These are phyloP conservation scores for Vaccinium vitisidaea DNA, from an alignment of 148 eudicot species.

Conservation along the genomic window DNA sequence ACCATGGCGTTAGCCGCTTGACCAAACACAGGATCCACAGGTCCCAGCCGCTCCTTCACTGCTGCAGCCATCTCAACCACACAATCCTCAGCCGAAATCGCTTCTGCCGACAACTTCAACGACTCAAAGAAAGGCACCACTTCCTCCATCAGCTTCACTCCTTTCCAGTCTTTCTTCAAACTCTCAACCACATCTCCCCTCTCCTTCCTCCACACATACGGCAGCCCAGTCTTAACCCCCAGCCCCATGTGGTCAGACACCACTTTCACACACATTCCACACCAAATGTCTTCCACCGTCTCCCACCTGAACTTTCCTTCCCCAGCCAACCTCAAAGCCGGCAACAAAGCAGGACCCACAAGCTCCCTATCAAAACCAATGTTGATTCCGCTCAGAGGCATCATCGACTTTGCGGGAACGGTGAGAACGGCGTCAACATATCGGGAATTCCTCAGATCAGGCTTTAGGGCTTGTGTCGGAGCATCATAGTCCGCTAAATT, in stretches of 20 bases:
- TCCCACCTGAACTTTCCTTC: conserved; percentile 96
- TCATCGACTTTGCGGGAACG: conserved; percentile 60
- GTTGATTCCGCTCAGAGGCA: conserved; percentile 87
- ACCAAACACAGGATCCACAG: conserved; percentile 44
- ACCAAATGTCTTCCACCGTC: conserved; percentile 89
- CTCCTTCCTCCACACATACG: conserved; percentile 88
- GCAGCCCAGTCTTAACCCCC: conserved; percentile 87
- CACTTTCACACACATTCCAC: conserved; percentile 79
- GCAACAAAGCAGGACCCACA: conserved; percentile 82
- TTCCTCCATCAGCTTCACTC: conserved; percentile 89
- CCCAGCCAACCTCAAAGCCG: conserved; percentile 62
- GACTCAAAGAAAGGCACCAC: conserved; percentile 78
- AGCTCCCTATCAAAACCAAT: conserved; percentile 70
- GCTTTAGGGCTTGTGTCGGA: conserved; percentile 93
- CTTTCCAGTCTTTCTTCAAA: conserved; percentile 95
- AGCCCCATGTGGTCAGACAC: conserved; percentile 70
- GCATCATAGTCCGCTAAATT: conserved; percentile 94
- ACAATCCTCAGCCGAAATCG: conserved; percentile 72
- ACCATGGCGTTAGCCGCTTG: conserved; percentile 84
- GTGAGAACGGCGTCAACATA: conserved; percentile 94
- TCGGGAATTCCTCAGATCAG: conserved; percentile 54
- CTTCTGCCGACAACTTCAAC: conserved; percentile 47
- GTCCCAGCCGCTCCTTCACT: conserved; percentile 60
- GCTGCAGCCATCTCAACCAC: conserved; percentile 70
- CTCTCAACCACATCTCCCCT: conserved; percentile 74